These are phyloP conservation scores for Debaryomyces fabryi DNA, from an alignment of 1,139 yeast species.

Conservation along the genomic window DNA sequence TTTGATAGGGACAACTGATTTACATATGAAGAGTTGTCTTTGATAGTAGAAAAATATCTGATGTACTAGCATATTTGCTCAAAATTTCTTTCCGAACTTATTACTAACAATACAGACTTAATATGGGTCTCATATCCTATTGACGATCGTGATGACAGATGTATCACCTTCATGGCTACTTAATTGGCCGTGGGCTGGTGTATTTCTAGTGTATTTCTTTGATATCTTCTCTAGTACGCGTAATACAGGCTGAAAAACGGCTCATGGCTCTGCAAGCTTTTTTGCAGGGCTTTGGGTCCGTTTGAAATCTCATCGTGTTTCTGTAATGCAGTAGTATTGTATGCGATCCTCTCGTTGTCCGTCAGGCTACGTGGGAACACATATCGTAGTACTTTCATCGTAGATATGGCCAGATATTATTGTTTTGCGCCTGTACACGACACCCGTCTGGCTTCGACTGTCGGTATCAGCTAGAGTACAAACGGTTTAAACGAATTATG, in stretches of 20 bases:
- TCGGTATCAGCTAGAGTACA: background rate
- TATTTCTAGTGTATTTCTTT: background rate
- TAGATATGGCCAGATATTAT: background rate
- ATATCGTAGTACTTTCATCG: background rate
- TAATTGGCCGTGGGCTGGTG: background rate
- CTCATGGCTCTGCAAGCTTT: background rate
- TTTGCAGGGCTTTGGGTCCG: background rate
- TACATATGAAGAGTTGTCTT: slow-evolving; percentile 13
- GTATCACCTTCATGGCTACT: background rate
- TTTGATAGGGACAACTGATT: slow-evolving; percentile 46
- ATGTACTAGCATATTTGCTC: slow-evolving; percentile 2
- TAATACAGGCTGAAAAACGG: background rate
- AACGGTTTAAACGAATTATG: background rate
- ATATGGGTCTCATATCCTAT: background rate
- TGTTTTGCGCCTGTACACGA: slow-evolving; percentile 1
- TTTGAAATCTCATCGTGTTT: background rate
- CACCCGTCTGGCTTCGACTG: background rate
- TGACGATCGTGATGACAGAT: background rate
- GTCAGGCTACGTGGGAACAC: background rate
- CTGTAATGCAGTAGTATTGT: background rate
- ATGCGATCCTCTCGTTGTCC: background rate
- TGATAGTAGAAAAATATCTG: slow-evolving; percentile 16
- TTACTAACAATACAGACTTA: background rate
- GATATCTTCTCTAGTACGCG: background rate
- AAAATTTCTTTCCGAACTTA: background rate